A percentile compares a stretch with the other conserved stretches of the same genome.
phyloP scores from a whole-genome alignment of 2,329 filamentous ascomycete genomes.

The Aureobasidium melanogenum region DNA sequence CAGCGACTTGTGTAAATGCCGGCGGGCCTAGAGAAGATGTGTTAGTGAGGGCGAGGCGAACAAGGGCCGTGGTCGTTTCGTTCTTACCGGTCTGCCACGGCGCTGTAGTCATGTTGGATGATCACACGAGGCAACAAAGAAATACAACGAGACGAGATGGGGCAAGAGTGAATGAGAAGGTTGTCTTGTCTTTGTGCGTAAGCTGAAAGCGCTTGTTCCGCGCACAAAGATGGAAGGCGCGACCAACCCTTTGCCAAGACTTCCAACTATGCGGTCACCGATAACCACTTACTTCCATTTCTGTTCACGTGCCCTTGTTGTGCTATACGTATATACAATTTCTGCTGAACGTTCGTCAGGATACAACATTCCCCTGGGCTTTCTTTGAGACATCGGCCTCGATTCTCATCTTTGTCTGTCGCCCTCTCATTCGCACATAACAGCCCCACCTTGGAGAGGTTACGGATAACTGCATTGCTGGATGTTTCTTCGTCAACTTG shows the following conservation, averaged over 20 bases:
- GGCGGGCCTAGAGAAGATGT: slow-evolving; percentile 21
- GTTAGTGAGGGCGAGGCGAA: not conserved
- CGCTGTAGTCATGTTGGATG: slow-evolving; percentile 9
- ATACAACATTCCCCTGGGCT: not conserved
- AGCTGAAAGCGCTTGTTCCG: not conserved
- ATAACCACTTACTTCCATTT: not conserved
- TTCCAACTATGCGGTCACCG: not conserved
- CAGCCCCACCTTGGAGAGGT: not conserved
- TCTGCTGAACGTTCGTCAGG: not conserved
- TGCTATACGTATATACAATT: not conserved
- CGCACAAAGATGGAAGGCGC: not conserved
- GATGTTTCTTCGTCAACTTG: slow-evolving; percentile 95
- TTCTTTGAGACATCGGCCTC: not conserved
- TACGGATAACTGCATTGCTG: slow-evolving; percentile 39
- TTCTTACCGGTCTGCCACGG: slow-evolving; percentile 10
- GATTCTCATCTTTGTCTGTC: not conserved
- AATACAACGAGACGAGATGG: slow-evolving; percentile 16
- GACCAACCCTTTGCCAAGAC: slow-evolving; percentile 3
- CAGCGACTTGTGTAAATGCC: slow-evolving; percentile 39
- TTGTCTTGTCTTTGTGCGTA: not conserved
- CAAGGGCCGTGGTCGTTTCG: not conserved
- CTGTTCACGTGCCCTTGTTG: not conserved
- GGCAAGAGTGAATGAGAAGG: slow-evolving; percentile 11
- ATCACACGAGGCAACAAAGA: slow-evolving; percentile 5
- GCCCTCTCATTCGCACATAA: not conserved